These are phyloP conservation scores for Inonotus obliquus DNA, from an alignment of 1,284 basidiomycete genomes.

Conservation along the genomic window DNA sequence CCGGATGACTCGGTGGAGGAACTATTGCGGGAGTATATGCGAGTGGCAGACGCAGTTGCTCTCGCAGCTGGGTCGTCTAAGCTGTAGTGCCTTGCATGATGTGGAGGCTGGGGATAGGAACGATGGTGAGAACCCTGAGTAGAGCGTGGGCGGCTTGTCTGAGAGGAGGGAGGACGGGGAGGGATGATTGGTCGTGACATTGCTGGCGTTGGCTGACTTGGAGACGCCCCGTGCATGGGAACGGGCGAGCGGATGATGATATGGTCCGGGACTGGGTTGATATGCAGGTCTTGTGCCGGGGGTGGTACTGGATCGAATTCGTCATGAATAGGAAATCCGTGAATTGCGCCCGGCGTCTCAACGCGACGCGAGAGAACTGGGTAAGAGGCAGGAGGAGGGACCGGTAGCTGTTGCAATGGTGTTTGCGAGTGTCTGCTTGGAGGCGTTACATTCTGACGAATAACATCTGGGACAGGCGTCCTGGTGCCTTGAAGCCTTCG, in stretches of 20 bases:
- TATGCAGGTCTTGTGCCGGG: neutral
- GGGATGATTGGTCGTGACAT: neutral
- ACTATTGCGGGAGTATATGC: neutral
- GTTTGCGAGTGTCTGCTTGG: neutral
- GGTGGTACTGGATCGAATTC: neutral
- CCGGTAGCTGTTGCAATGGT: neutral
- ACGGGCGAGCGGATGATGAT: slow-evolving; percentile 18
- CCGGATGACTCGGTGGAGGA: neutral
- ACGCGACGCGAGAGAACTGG: neutral
- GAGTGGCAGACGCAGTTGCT: slow-evolving; percentile 1
- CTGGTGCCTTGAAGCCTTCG: neutral
- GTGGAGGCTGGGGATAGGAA: neutral
- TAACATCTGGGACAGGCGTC: neutral
- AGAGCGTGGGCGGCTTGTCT: neutral
- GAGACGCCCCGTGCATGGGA: neutral
- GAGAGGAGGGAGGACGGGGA: neutral
- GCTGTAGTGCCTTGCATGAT: neutral
- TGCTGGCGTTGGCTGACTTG: neutral
- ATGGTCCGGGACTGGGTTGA: slow-evolving; percentile 10
- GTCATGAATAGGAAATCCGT: neutral
- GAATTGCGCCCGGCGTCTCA: neutral
- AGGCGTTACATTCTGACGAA: neutral
- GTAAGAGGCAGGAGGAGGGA: neutral
- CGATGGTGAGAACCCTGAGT: neutral
- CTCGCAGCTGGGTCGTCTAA: slow-evolving; percentile 5